Evolutionary conservation across 495 filamentous ascomycete species (phyloP), one percentile per base, ranked within the genome.

Genomic region (Astrothelium subdiscretum): DNA sequence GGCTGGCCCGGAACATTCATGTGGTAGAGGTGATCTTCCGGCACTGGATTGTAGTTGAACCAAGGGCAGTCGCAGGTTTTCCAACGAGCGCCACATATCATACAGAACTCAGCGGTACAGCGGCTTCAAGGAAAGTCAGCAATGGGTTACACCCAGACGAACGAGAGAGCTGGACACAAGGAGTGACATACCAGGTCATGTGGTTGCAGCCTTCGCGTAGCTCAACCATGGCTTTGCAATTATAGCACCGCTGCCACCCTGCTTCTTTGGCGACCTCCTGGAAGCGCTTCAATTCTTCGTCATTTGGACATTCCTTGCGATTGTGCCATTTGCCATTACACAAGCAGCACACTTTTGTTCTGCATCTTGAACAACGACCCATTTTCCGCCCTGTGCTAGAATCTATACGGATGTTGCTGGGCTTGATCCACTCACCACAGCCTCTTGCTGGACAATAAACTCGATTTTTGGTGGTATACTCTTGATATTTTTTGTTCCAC

Each of bases 71-170:
- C 82, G 67, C 89, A 95, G 0, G 81, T 85, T 73, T 91, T 92
- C 89, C 89, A 92, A 64, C 84, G 84, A 27, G 73, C 67, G 13
- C 86, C 90, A 67, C 89, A 95, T 35, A 87, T 78, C 81, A 90
- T 88, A 74, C 89, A 95, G 72, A 91, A 92, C 66, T 91, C 83
- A 26, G 88, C 89, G 58, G 81, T 84, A 70, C 89, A 92, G 59
- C 83, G 87, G 72, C 48, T 54, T n/a, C n/a, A 29, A 6, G 15
- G 24, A 11, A 15, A 3, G 12, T 12, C 29, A n/a, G 20, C n/a
- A 54, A 27, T 29, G 6, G 15, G 8, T 27, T 29, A 10, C 48
- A 54, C 3, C 29, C 5, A 20, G 24, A 27, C 12, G 6, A 8
- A 3, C 3, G 20, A 24, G 15, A 29, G 24, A 27, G 20, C 26